These are phyloP conservation scores for Camellia japonica DNA, from an alignment of 148 eudicot species.

Conservation along the genomic window DNA sequence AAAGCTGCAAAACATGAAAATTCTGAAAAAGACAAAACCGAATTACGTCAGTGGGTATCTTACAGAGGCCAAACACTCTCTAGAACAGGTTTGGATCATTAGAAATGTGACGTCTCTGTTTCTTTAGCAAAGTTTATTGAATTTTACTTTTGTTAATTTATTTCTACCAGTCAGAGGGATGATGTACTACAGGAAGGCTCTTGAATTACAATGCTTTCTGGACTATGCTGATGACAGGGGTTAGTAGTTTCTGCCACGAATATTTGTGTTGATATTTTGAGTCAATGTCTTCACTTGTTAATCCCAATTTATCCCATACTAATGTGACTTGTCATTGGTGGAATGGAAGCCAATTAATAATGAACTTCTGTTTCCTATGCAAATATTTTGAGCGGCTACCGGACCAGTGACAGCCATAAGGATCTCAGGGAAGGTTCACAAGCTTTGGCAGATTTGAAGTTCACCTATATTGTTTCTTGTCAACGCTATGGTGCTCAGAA, in stretches of 20 bases:
- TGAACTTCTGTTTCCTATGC: conserved; percentile 29
- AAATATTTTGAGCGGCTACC: conserved; percentile 81
- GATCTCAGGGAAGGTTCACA: conserved; percentile 51
- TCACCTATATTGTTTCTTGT: conserved; percentile 96
- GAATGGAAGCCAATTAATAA: conserved; percentile 6
- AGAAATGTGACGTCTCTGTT: not conserved
- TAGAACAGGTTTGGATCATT: conserved; percentile 71
- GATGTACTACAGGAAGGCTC: conserved; percentile 93
- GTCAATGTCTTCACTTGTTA: too few species aligned
- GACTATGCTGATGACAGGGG: conserved; percentile 48
- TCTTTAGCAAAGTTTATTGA: conserved; percentile 2
- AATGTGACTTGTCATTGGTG: not conserved
- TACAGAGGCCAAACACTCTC: conserved; percentile 98
- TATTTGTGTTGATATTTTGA: too few species aligned
- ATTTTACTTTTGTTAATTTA: conserved; percentile 25
- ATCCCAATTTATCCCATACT: not conserved
- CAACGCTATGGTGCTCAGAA: conserved; percentile 95
- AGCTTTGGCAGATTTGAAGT: conserved; percentile 94
- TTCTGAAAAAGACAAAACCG: conserved; percentile 49
- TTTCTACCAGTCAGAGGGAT: conserved; percentile 85
- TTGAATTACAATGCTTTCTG: conserved; percentile 92
- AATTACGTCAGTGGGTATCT: conserved; percentile 92
- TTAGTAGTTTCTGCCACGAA: too few species aligned
- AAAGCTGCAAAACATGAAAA: conserved; percentile 50
- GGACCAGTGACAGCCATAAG: conserved; percentile 59